These are phyloP conservation scores for Omphalea diandra DNA, from an alignment of 441 rosid genomes.

Conservation along the genomic window DNA sequence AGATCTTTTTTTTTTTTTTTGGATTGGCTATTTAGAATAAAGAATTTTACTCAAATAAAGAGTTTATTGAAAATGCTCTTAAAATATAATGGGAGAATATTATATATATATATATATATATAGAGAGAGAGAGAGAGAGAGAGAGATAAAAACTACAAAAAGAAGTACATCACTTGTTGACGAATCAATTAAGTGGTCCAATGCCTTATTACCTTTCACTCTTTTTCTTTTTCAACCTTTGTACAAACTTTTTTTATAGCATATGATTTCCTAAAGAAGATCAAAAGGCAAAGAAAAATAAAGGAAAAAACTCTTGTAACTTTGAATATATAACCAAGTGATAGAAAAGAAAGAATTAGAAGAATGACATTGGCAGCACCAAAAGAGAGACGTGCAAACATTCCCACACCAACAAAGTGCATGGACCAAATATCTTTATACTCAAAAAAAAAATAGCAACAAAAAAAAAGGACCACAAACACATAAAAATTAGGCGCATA, in stretches of 20 bases:
- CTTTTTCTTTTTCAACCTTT: neutral
- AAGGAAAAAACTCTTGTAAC: neutral
- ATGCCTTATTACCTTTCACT: neutral
- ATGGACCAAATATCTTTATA: constrained; percentile 21
- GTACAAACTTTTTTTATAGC: neutral
- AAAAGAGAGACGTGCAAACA: constrained; percentile 19
- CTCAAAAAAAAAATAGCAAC: neutral
- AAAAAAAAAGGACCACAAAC: constrained; percentile 16
- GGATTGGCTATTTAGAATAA: too few species aligned
- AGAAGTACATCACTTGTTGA: too few species aligned
- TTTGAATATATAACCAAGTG: neutral
- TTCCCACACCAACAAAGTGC: constrained; percentile 38
- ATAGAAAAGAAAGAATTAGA: constrained; percentile 14
- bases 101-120: too few species aligned
- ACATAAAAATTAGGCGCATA: constrained; percentile 15
- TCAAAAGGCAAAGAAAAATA: neutral
- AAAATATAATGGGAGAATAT: too few species aligned
- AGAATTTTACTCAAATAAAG: too few species aligned
- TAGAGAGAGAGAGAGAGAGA: too few species aligned
- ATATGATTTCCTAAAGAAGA: constrained; percentile 5
- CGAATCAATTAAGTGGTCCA: too few species aligned
- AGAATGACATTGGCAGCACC: constrained; percentile 4
- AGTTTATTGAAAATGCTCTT: too few species aligned
- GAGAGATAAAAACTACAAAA: too few species aligned
- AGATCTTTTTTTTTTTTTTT: too few species aligned